Conservation (phyloP, 75 land plant genomes). For the Larix kaempferi region DNA sequence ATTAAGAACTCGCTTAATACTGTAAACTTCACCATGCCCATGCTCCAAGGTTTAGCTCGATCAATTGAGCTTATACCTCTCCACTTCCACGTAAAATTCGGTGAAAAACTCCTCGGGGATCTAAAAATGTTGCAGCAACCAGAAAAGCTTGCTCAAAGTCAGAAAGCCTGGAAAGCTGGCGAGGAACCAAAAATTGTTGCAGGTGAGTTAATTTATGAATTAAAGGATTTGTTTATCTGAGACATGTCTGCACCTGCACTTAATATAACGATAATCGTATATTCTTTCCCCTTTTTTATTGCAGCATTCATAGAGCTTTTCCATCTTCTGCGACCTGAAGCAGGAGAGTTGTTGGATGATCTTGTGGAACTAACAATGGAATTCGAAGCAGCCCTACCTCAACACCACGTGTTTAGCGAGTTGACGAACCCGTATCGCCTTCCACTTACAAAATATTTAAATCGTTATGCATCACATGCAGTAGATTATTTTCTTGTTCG, state of each 20-base stretch:
- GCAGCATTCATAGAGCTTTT: slow-evolving; percentile 99
- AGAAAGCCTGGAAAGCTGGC: slow-evolving; percentile 95
- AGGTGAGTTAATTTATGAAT: slow-evolving; percentile 36
- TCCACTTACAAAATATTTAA: slow-evolving; percentile 93
- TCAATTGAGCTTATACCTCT: slow-evolving; percentile 89
- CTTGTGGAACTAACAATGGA: slow-evolving; percentile 83
- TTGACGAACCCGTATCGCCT: slow-evolving; percentile 95
- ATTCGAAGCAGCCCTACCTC: slow-evolving; percentile 88
- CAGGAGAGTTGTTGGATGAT: slow-evolving; percentile 91
- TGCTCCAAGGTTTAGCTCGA: slow-evolving; percentile 91
- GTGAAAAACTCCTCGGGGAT: slow-evolving; percentile 90
- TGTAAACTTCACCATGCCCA: slow-evolving; percentile 89
- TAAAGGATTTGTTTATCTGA: neutral
- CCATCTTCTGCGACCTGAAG: slow-evolving; percentile 87
- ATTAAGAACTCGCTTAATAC: slow-evolving; percentile 87
- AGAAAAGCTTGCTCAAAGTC: slow-evolving; percentile 88
- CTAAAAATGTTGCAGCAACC: slow-evolving; percentile 96
- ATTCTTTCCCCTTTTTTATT: slow-evolving; percentile 6
- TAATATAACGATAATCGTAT: too few species aligned
- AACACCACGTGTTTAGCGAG: slow-evolving; percentile 91
- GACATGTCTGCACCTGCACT: too few species aligned
- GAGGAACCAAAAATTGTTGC: slow-evolving; percentile 99
- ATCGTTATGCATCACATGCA: slow-evolving; percentile 84
- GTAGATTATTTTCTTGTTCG: slow-evolving; percentile 96
- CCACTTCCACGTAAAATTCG: slow-evolving; percentile 95